Percentiles rank a stretch among this genome's conserved stretches.
These are phyloP conservation scores for Primulina tabacum DNA, from an alignment of 257 asterid genomes.

Conservation along the genomic window DNA sequence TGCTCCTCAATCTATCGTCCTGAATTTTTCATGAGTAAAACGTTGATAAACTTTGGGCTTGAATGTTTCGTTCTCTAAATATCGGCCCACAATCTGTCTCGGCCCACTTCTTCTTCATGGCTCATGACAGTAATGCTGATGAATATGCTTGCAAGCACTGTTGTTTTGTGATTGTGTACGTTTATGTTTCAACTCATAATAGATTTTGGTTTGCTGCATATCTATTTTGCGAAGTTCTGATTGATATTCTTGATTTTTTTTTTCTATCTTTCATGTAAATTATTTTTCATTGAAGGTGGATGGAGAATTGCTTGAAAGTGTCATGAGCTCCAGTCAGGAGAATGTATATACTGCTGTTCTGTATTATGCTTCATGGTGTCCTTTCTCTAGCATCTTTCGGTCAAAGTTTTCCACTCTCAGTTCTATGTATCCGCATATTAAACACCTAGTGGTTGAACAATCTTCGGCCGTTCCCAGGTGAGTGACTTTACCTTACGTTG, in stretches of 20 bases:
- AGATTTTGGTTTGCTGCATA: no score
- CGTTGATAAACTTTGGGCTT: no score
- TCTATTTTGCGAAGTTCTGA: background rate
- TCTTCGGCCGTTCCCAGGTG: slow-evolving; percentile 62
- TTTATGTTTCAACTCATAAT: background rate
- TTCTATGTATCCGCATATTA: slow-evolving; percentile 60
- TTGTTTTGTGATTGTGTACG: background rate
- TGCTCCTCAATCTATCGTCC: no score
- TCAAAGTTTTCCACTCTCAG: slow-evolving; percentile 45
- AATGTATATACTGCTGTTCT: slow-evolving; percentile 47
- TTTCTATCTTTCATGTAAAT: slow-evolving; percentile 18
- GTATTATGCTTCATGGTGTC: slow-evolving; percentile 68
- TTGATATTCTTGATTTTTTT: slow-evolving; percentile 11
- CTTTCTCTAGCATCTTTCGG: slow-evolving; percentile 47
- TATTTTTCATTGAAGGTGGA: slow-evolving; percentile 42
- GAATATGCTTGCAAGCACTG: background rate
- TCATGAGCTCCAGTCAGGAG: slow-evolving; percentile 36
- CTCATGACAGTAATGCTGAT: background rate
- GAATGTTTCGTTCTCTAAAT: no score
- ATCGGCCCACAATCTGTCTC: no score
- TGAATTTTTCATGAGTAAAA: no score
- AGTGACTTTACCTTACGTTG: slow-evolving; percentile 9
- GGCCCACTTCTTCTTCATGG: no score
- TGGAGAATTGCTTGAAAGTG: slow-evolving; percentile 45
- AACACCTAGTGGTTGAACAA: slow-evolving; percentile 58